These are phyloP conservation scores for Phytophthora constricta DNA, from an alignment of 352 stramenopile genomes.

Conservation along the genomic window DNA sequence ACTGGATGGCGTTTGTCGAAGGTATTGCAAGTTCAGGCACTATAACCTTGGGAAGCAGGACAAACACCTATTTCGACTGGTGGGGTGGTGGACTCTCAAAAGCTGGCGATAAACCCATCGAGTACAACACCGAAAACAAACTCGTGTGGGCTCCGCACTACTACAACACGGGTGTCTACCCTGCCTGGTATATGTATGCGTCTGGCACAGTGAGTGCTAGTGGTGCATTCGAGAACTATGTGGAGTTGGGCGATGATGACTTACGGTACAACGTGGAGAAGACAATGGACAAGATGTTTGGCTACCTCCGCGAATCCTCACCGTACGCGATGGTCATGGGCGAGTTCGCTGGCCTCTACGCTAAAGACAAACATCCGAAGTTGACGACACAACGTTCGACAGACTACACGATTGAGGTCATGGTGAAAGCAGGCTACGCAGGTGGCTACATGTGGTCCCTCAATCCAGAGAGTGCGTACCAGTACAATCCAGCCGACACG, in stretches of 20 bases:
- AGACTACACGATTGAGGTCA: conserved; percentile 66
- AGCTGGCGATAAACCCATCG: conserved; percentile 38
- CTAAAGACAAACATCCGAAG: conserved; percentile 51
- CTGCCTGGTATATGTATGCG: conserved; percentile 64
- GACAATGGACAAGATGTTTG: conserved; percentile 73
- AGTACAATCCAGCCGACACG: conserved; percentile 71
- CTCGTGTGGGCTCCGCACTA: conserved; percentile 74
- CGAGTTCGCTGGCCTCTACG: conserved; percentile 70
- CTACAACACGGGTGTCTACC: conserved; percentile 72
- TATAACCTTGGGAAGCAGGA: conserved; percentile 38
- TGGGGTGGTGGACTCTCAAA: conserved; percentile 60
- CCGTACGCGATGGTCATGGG: conserved; percentile 60
- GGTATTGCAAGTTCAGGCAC: conserved; percentile 48
- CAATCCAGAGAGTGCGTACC: conserved; percentile 73
- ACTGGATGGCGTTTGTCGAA: conserved; percentile 75
- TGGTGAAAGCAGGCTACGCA: conserved; percentile 56
- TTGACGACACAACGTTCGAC: conserved; percentile 68
- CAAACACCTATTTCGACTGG: conserved; percentile 62
- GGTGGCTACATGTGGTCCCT: conserved; percentile 82
- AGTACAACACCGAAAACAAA: conserved; percentile 49
- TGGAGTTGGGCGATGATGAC: conserved; percentile 54
- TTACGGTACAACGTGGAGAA: conserved; percentile 58
- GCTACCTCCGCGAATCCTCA: conserved; percentile 51
- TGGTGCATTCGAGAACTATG: conserved; percentile 34
- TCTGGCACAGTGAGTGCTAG: conserved; percentile 21